phyloP scores from a whole-genome alignment of 2,329 filamentous ascomycete species.

The Colletotrichum noveboracense region DNA sequence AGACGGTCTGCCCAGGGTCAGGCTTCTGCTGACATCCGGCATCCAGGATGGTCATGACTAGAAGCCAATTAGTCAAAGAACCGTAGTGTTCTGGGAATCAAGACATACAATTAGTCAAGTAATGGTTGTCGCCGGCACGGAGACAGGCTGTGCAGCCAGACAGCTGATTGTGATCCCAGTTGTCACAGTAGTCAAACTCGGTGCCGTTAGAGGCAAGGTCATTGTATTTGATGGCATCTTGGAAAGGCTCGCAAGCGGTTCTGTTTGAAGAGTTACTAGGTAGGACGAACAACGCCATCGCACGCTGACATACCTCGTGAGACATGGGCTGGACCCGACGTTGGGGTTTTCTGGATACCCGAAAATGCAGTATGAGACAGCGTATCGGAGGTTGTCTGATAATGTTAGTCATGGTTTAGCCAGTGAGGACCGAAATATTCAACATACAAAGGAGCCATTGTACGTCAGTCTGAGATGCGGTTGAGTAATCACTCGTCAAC shows the following conservation, averaged over 20 bases:
- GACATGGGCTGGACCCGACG: constrained; percentile 50
- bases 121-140: constrained; percentile 36
- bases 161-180: constrained; percentile 46
- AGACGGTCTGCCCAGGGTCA: constrained; percentile 48
- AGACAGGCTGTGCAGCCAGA: constrained; percentile 56
- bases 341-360: constrained; percentile 49
- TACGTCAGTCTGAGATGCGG: constrained; percentile 53
- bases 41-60: constrained; percentile 56
- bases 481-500: constrained; percentile 51
- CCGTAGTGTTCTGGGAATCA: neutral
- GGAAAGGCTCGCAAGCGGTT: constrained; percentile 56
- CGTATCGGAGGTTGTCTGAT: constrained; percentile 63
- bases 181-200: constrained; percentile 59
- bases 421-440: neutral
- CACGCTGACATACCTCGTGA: constrained; percentile 50
- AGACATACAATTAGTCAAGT: constrained; percentile 59
- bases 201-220: constrained; percentile 51
- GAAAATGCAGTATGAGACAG: constrained; percentile 61
- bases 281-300: neutral
- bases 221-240: constrained; percentile 51
- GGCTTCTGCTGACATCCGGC: constrained; percentile 63
- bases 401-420: neutral
- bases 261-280: constrained; percentile 33
- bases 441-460: constrained; percentile 61
- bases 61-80: constrained; percentile 1